These are phyloP conservation scores for Breynia disticha DNA, from an alignment of 441 rosid genomes.

Conservation along the genomic window DNA sequence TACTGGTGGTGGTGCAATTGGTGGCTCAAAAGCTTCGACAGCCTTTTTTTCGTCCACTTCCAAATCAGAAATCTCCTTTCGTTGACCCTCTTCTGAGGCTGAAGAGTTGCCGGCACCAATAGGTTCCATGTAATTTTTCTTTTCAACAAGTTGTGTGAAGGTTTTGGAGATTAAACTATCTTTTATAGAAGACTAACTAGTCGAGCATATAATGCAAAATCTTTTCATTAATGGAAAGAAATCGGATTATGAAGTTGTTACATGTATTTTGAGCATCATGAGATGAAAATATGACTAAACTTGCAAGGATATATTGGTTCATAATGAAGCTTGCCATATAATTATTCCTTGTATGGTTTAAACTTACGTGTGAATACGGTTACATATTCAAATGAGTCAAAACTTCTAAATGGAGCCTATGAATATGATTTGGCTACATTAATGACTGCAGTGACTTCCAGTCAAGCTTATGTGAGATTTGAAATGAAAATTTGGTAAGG, in stretches of 20 bases:
- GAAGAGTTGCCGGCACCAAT: neutral
- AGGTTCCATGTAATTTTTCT: neutral
- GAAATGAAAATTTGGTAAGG: no score
- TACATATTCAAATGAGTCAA: neutral
- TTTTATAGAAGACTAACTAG: neutral
- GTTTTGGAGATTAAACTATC: neutral
- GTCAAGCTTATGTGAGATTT: neutral
- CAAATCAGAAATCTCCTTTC: neutral
- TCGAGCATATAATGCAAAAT: neutral
- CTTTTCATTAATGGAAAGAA: neutral
- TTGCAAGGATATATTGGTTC: neutral
- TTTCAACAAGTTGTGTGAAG: neutral
- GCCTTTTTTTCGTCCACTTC: neutral
- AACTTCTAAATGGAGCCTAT: neutral
- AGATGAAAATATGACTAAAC: neutral
- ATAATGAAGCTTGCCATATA: neutral
- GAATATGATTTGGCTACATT: neutral
- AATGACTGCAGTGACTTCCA: neutral
- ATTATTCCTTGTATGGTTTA: neutral
- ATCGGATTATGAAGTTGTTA: neutral
- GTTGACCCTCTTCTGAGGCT: neutral
- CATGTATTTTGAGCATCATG: neutral
- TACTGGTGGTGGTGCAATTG: neutral
- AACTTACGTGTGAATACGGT: neutral
- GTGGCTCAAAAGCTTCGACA: no score